Evolutionary conservation across 495 filamentous ascomycete species (phyloP).

Genomic region (Trichocladium uniseriatum): DNA sequence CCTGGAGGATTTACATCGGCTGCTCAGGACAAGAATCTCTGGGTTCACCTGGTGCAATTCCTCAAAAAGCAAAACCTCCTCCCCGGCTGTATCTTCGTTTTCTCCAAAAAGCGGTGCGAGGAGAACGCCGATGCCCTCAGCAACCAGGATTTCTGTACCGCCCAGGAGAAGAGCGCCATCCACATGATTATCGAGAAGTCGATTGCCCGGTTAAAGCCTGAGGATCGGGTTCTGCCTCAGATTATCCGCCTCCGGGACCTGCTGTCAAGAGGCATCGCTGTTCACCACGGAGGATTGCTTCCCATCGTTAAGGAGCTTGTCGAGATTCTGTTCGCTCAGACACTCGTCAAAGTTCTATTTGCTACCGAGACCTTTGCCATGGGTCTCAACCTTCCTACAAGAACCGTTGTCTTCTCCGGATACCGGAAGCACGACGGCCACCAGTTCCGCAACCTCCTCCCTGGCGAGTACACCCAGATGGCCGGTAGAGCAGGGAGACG

Average conservation of each 20-base stretch:
- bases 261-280: slow-evolving; percentile 79
- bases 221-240: slow-evolving; percentile 82
- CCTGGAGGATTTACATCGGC: slow-evolving; percentile 74
- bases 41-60: slow-evolving; percentile 90
- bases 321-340: slow-evolving; percentile 91
- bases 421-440: slow-evolving; percentile 94
- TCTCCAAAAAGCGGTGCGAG: slow-evolving; percentile 94
- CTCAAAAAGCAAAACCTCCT: slow-evolving; percentile 78
- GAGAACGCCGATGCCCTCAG: slow-evolving; percentile 92
- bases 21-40: slow-evolving; percentile 91
- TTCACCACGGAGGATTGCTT: slow-evolving; percentile 89
- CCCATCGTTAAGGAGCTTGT: slow-evolving; percentile 98
- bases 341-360: slow-evolving; percentile 91
- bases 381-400: slow-evolving; percentile 90
- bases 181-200: slow-evolving; percentile 98
- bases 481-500: slow-evolving; percentile 88
- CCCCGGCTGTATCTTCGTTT: slow-evolving; percentile 93
- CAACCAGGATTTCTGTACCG: slow-evolving; percentile 88
- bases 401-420: slow-evolving; percentile 95
- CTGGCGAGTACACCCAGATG: slow-evolving; percentile 98
- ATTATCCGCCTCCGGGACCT: slow-evolving; percentile 81
- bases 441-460: slow-evolving; percentile 78
- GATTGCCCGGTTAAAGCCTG: slow-evolving; percentile 80
- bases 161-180: slow-evolving; percentile 85
- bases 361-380: slow-evolving; percentile 98